Base-by-base conservation (phyloP, 768 basidiomycete species). In the Panellus pusillus region DNA sequence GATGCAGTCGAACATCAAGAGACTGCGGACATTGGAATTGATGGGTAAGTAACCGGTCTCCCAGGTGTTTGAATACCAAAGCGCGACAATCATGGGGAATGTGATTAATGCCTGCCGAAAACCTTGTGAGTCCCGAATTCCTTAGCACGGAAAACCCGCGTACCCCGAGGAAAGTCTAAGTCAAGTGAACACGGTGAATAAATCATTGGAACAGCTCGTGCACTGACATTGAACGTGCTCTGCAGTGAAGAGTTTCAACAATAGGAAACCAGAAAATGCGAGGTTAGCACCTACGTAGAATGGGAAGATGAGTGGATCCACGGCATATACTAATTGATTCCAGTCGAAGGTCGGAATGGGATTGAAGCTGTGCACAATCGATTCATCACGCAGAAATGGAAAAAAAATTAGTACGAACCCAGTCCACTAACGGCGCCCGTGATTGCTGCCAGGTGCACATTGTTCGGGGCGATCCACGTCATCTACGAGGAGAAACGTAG, bases 41-140 rank as follows among this genome's bases (percentile, higher is more conserved):
- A 76, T 73, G 31, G 74, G 75, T 42, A 75, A 58, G 57, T 72
- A 75, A 15, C 57, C 61, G 4, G 68, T 67, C 57, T 71, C 66
- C 69, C 71, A 77, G 19, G 71, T 66, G 39, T 76, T 77, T 17
- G 64, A 38, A 29, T 44, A 55, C 58, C 58, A 59, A 7, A 59
- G 8, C 0, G 58, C 58, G 1, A 36, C 44, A 14, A 59, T 54
- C 1, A 55, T 54, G 2, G 58, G 58, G 14, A 59, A 27, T 1
- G 53, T 55, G 46, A 57, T 52, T 12, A 48, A 4, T 0, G 50
- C 28, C 57, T 58, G 32, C 14, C 9, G 32, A 35, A 35, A 35
- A 11, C 7, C 32, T 9, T 9, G 32, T 35, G 32, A 35, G 32
- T 24, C 24, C 24, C 24, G 24, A 2, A 24, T 24, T 24, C 24